A percentile compares a stretch with the other conserved stretches of the same genome.
Conservation (phyloP, 805 yeast species). For the Tetrapisispora phaffii region DNA sequence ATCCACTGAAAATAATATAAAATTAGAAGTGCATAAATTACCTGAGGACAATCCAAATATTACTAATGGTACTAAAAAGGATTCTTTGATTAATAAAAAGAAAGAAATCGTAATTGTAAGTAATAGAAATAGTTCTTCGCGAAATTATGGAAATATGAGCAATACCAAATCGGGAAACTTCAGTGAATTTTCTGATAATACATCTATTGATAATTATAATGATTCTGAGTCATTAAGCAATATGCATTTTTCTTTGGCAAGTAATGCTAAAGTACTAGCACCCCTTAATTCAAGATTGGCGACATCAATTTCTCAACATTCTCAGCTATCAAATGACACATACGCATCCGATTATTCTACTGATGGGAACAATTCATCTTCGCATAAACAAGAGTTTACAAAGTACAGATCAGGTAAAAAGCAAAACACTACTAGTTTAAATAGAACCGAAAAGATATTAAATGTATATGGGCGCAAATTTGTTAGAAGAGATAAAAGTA, state of each 20-base stretch:
- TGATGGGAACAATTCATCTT: slow-evolving; percentile 14
- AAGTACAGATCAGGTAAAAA: slow-evolving; percentile 3
- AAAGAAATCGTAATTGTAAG: no score
- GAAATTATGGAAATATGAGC: background rate
- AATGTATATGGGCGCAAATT: slow-evolving; percentile 11
- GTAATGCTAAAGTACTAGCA: slow-evolving; percentile 7
- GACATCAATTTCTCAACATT: slow-evolving; percentile 39
- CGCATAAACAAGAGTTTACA: slow-evolving; percentile 7
- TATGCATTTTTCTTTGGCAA: background rate
- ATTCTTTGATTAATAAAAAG: no score
- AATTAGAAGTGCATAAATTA: background rate
- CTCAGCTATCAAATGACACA: slow-evolving; percentile 35
- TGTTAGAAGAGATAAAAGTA: slow-evolving; percentile 29
- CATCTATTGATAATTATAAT: slow-evolving; percentile 24
- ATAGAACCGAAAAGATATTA: background rate
- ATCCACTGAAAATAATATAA: background rate
- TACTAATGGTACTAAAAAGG: background rate
- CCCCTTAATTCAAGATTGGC: slow-evolving; percentile 34
- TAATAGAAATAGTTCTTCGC: background rate
- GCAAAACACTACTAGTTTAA: background rate
- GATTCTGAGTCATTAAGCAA: background rate
- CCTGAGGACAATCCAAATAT: background rate
- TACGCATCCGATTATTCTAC: slow-evolving; percentile 45
- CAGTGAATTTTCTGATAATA: slow-evolving; percentile 23
- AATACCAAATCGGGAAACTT: slow-evolving; percentile 16